Evolutionary conservation across 805 yeast species (phyloP).

Genomic region (Saccharomycopsis amapae): DNA sequence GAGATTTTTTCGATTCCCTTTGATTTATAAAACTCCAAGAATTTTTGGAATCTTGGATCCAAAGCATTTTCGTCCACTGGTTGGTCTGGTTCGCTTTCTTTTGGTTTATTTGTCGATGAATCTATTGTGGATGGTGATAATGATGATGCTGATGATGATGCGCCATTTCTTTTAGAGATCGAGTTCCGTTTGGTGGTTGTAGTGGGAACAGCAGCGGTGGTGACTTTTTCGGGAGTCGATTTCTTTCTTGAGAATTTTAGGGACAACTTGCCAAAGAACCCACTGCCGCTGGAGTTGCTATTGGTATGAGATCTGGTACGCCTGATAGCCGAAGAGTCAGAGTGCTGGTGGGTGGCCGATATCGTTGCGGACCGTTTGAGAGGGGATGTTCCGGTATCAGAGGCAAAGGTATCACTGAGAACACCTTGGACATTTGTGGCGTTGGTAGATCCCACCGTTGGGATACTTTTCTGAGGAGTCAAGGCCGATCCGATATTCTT

Average conservation of each 20-base stretch:
- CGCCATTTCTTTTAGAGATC: background rate
- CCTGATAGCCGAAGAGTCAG: slow-evolving; percentile 3
- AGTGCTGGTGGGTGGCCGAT: background rate
- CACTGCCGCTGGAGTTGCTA: slow-evolving; percentile 1
- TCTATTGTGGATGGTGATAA: background rate
- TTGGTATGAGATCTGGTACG: slow-evolving; percentile 13
- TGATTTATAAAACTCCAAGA: slow-evolving; percentile 34
- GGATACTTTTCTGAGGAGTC: background rate
- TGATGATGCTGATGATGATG: too few relatives aligned
- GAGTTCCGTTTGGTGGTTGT: background rate
- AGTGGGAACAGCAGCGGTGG: background rate
- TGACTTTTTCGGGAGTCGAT: background rate
- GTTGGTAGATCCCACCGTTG: background rate
- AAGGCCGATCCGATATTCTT: background rate
- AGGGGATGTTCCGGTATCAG: too few relatives aligned
- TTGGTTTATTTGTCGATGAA: background rate
- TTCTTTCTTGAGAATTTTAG: slow-evolving; percentile 11
- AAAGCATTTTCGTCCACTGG: slow-evolving; percentile 23
- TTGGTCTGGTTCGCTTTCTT: background rate
- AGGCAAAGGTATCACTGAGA: background rate
- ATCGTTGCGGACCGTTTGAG: background rate
- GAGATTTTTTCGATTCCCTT: background rate
- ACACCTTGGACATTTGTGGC: background rate
- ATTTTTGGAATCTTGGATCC: slow-evolving; percentile 43
- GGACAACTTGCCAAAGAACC: slow-evolving; percentile 16